Evolutionary conservation across 2,329 filamentous ascomycete species (phyloP).

Genomic region (Periconia macrospinosa): DNA sequence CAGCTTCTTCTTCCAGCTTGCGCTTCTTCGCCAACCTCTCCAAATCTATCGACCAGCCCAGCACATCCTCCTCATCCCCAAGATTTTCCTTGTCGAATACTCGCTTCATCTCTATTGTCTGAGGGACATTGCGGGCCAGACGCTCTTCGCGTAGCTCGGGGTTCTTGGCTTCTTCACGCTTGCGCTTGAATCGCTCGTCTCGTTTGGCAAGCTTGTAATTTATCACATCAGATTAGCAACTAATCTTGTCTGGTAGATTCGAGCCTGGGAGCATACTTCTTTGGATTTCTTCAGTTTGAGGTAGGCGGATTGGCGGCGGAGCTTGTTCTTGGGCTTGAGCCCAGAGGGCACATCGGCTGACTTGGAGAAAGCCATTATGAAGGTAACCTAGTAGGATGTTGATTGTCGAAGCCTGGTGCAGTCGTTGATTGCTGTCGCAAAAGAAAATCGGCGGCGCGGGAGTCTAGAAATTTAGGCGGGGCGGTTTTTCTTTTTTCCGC

Average conservation of each 20-base stretch:
- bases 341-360: constrained; percentile 49
- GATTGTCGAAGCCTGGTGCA: neutral
- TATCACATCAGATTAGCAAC: too few relatives aligned
- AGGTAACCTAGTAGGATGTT: neutral
- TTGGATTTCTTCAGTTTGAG: constrained; percentile 77
- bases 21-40: constrained; percentile 48
- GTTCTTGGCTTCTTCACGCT: constrained; percentile 83
- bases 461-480: constrained; percentile 17
- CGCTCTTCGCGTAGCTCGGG: constrained; percentile 74
- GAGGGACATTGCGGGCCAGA: constrained; percentile 74
- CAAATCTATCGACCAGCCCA: constrained; percentile 50
- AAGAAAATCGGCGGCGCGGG: neutral
- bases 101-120: constrained; percentile 52
- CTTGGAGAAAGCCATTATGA: constrained; percentile 54
- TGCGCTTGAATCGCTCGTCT: constrained; percentile 74
- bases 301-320: constrained; percentile 75
- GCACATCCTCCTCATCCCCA: constrained; percentile 46
- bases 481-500: constrained; percentile 16
- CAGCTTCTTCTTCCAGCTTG: constrained; percentile 46
- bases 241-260: too few relatives aligned
- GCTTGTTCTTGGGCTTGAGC: constrained; percentile 72
- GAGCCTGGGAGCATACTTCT: too few relatives aligned
- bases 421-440: neutral
- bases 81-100: constrained; percentile 76
- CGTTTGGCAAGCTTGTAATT: too few relatives aligned